Percentiles rank a stretch among this genome's conserved stretches.
These are phyloP conservation scores for Salix arbutifolia DNA, from an alignment of 345 rosid genomes.

Conservation along the genomic window DNA sequence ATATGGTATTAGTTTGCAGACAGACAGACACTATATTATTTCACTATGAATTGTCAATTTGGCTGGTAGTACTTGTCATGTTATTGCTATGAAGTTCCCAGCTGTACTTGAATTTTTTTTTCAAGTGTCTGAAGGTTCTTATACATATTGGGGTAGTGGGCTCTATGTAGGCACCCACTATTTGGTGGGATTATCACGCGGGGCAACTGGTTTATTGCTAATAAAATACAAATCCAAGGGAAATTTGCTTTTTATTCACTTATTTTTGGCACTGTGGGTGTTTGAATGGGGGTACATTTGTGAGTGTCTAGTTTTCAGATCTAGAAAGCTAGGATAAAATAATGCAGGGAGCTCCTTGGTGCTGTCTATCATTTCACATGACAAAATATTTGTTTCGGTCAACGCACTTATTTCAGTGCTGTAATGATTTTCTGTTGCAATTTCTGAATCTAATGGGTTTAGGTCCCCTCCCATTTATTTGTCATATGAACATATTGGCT, in stretches of 20 bases:
- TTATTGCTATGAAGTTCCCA: not conserved
- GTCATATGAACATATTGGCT: not conserved
- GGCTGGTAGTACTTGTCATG: not conserved
- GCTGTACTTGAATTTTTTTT: not conserved
- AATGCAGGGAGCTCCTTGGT: not conserved
- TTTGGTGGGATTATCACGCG: not conserved
- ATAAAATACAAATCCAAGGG: not conserved
- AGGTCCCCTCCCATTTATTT: not conserved
- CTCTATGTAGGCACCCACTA: not conserved
- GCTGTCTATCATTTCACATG: not conserved
- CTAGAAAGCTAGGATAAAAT: not conserved
- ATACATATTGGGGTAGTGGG: not conserved
- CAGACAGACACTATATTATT: not conserved
- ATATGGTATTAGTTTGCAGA: not conserved
- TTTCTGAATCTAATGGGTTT: not conserved
- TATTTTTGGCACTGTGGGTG: not conserved
- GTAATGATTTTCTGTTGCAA: not conserved
- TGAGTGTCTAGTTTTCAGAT: no score
- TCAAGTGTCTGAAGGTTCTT: not conserved
- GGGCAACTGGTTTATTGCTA: not conserved
- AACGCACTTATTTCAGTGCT: not conserved
- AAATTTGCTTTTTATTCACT: not conserved
- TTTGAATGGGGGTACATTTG: not conserved
- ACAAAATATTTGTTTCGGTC: no score
- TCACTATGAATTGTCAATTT: not conserved